Evolutionary conservation across 495 filamentous ascomycete genomes (phyloP).

Genomic region (Daldinia decipiens): DNA sequence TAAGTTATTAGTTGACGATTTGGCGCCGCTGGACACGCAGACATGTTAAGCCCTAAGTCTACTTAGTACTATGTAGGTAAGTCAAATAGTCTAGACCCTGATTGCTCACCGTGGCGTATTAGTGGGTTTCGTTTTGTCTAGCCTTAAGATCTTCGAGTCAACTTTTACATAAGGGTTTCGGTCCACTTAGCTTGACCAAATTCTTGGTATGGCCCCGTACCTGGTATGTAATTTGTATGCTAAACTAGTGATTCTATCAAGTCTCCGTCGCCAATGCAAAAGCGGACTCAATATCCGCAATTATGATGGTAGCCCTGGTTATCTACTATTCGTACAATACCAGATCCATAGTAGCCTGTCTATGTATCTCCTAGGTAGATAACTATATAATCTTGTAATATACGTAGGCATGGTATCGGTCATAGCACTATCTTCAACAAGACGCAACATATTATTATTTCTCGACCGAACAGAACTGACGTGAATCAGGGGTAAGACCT

Average conservation of each 20-base stretch:
- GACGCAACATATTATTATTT: neutral
- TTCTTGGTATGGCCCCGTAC: neutral
- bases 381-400: neutral
- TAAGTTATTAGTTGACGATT: constrained; percentile 12
- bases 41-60: constrained; percentile 13
- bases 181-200: neutral
- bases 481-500: neutral
- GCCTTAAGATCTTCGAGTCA: neutral
- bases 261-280: constrained; percentile 17
- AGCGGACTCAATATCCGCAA: constrained; percentile 39
- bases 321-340: neutral
- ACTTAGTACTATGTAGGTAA: too few relatives aligned
- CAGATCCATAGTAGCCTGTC: neutral
- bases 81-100: constrained; percentile 3
- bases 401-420: neutral
- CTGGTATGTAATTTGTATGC: neutral
- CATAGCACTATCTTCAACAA: neutral
- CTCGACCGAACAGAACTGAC: neutral
- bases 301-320: constrained; percentile 14
- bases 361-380: too few relatives aligned
- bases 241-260: constrained; percentile 2
- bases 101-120: constrained; percentile 11
- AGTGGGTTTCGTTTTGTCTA: constrained; percentile 4
- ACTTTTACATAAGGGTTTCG: neutral
- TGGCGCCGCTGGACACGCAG: constrained; percentile 14